Evolutionary conservation across 495 filamentous ascomycete species (phyloP).

Genomic region (Clavariopsis aquatica): DNA sequence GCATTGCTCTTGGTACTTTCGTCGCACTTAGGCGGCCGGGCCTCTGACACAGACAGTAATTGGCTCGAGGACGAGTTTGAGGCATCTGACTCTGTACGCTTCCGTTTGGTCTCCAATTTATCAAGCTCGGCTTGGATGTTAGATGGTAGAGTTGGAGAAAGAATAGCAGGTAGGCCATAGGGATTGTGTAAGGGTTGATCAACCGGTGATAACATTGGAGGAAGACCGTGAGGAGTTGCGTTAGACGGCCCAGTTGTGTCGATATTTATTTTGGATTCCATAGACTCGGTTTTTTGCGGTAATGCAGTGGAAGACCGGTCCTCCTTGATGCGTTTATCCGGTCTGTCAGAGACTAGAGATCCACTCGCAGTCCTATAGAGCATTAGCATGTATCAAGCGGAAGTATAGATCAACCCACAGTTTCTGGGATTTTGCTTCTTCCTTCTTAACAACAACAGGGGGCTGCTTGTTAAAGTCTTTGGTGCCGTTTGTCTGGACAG

Average conservation of each 20-base stretch:
- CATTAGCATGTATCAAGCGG: slow-evolving; percentile 6
- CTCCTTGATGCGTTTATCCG: slow-evolving; percentile 17
- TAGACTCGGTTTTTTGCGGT: slow-evolving; percentile 2
- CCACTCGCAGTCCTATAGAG: slow-evolving; percentile 6
- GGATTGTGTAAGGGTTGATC: slow-evolving; percentile 27
- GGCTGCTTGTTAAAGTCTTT: slow-evolving; percentile 5
- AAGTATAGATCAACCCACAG: neutral
- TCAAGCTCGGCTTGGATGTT: slow-evolving; percentile 36
- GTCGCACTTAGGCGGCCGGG: slow-evolving; percentile 17
- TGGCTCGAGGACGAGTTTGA: slow-evolving; percentile 34
- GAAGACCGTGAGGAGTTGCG: slow-evolving; percentile 37
- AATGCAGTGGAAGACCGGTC: slow-evolving; percentile 1
- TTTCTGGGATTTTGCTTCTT: neutral
- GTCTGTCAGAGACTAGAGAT: neutral
- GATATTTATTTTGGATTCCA: slow-evolving; percentile 14
- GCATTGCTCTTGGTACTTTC: slow-evolving; percentile 15
- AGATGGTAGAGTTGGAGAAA: slow-evolving; percentile 36
- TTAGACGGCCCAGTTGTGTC: slow-evolving; percentile 31
- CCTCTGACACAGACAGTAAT: slow-evolving; percentile 25
- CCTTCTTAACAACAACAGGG: neutral
- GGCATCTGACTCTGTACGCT: slow-evolving; percentile 35
- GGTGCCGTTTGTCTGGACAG: slow-evolving; percentile 19
- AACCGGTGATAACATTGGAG: slow-evolving; percentile 33
- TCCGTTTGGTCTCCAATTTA: slow-evolving; percentile 31
- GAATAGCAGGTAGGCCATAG: slow-evolving; percentile 33